Percentiles rank a stretch among this genome's conserved stretches.
Conservation (phyloP, 1,284 basidiomycete genomes). For the Naganishia albida region DNA sequence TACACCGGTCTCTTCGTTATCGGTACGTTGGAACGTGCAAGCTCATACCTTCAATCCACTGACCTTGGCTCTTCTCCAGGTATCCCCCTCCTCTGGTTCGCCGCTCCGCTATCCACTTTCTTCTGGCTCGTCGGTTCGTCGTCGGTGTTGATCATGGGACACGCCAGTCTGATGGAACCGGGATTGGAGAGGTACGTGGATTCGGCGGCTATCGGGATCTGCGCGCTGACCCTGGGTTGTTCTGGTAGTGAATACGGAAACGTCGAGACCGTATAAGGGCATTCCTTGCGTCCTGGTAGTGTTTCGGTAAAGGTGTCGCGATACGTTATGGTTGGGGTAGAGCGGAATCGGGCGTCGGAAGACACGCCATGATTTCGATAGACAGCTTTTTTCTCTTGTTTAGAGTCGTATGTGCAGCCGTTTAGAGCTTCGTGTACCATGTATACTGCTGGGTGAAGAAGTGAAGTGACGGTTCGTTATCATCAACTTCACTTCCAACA, state of each 20-base stretch:
- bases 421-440: too few species aligned
- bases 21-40: constrained; percentile 38
- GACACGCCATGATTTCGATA: constrained; percentile 7
- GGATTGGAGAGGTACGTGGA: constrained; percentile 53
- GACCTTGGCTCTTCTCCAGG: constrained; percentile 34
- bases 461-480: too few species aligned
- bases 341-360: not conserved
- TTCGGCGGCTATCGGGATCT: not conserved
- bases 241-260: constrained; percentile 35
- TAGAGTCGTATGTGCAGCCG: too few species aligned
- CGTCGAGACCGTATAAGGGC: constrained; percentile 34
- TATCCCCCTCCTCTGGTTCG: constrained; percentile 52
- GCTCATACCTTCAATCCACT: not conserved
- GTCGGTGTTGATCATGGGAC: constrained; percentile 56
- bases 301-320: not conserved
- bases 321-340: not conserved
- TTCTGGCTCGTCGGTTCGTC: constrained; percentile 55
- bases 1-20: constrained; percentile 63
- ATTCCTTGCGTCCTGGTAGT: too few species aligned
- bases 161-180: constrained; percentile 60
- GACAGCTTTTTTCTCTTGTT: not conserved
- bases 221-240: not conserved
- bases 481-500: too few species aligned
- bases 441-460: too few species aligned
- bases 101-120: constrained; percentile 53